Evolutionary conservation across 345 rosid species (phyloP).

Genomic region (Dipteronia sinensis): DNA sequence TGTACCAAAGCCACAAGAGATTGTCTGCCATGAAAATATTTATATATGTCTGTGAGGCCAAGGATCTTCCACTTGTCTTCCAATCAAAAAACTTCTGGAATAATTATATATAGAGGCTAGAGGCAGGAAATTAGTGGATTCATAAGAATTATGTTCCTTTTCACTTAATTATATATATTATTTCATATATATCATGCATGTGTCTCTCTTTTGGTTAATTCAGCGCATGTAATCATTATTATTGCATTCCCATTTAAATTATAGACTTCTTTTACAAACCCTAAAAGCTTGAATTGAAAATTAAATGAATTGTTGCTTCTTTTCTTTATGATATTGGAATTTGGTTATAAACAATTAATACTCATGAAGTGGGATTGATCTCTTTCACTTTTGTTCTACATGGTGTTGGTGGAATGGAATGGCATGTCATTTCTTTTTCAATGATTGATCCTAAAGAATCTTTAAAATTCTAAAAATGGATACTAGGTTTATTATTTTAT

Average conservation of each 20-base stretch:
- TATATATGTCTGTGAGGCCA: neutral
- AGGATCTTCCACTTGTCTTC: neutral
- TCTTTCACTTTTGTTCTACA: neutral
- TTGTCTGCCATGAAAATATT: slow-evolving; percentile 3
- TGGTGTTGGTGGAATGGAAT: neutral
- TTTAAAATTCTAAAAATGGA: neutral
- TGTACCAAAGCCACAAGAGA: neutral
- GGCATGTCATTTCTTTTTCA: neutral
- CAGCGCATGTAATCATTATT: neutral
- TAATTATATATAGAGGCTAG: neutral
- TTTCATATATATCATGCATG: neutral
- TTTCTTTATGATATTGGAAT: neutral
- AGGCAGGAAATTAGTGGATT: neutral
- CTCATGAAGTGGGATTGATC: neutral
- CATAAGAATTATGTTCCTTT: neutral
- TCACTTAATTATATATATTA: neutral
- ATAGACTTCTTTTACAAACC: neutral
- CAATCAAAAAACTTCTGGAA: neutral
- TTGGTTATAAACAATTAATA: neutral
- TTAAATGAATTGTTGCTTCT: no score
- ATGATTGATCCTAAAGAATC: neutral
- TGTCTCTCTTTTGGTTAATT: neutral
- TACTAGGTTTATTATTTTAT: neutral
- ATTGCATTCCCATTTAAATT: neutral
- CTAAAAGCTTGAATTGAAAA: neutral